Percentiles rank a stretch among this genome's conserved stretches.
Conservation (phyloP, 225 moss, liverwort and hornwort genomes). For the Marchantia paleacea region DNA sequence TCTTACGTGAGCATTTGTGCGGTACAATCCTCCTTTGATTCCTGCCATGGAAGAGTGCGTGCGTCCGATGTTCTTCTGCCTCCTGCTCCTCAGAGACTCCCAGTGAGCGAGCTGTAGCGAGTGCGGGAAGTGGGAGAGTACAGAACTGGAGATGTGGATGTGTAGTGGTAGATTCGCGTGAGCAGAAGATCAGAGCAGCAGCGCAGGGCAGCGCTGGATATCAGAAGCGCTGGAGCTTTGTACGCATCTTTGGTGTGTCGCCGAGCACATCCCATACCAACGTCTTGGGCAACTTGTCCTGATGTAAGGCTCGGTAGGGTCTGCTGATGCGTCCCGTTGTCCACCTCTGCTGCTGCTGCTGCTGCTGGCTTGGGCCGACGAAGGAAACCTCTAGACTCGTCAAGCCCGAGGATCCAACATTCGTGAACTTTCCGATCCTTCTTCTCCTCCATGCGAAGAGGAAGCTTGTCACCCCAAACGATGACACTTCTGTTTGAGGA, state of each 20-base stretch:
- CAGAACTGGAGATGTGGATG: background rate
- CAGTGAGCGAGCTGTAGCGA: no score
- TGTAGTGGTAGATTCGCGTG: background rate
- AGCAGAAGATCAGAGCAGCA: background rate
- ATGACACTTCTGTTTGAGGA: slow-evolving; percentile 7
- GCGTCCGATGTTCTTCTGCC: background rate
- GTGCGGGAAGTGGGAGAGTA: background rate
- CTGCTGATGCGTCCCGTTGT: background rate
- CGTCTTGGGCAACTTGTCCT: background rate
- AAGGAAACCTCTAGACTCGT: no score
- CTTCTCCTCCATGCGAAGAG: no score
- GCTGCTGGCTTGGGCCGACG: background rate
- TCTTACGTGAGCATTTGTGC: slow-evolving; percentile 7
- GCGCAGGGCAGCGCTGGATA: background rate
- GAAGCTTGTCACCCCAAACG: background rate
- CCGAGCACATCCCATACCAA: background rate
- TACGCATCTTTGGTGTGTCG: background rate
- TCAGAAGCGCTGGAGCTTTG: background rate
- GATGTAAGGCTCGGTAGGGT: background rate
- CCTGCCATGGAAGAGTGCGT: slow-evolving; percentile 3
- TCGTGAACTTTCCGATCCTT: background rate
- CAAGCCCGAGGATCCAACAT: no score
- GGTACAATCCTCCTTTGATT: background rate
- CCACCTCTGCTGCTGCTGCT: background rate
- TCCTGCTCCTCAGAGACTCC: background rate